These are phyloP conservation scores for Boletus reticuloceps DNA, from an alignment of 768 basidiomycete species.

Conservation along the genomic window DNA sequence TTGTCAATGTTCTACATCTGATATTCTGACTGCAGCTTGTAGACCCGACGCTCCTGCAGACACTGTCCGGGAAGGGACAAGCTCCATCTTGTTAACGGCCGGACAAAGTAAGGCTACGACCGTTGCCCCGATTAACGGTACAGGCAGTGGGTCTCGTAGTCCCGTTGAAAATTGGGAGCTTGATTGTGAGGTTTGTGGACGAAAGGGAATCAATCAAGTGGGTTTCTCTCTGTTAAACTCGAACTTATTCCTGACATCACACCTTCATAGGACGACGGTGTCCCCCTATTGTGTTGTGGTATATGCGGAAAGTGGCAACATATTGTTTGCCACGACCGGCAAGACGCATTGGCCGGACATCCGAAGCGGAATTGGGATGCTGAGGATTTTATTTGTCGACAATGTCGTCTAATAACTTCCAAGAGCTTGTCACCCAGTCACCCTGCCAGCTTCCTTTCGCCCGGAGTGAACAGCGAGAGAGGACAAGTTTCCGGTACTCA, in stretches of 20 bases:
- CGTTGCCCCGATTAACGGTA: constrained; percentile 20
- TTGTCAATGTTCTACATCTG: not conserved
- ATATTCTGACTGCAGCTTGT: constrained; percentile 13
- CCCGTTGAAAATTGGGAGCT: constrained; percentile 78
- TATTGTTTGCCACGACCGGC: constrained; percentile 76
- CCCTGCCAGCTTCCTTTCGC: constrained; percentile 4
- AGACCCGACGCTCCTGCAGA: constrained; percentile 12
- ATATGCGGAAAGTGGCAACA: constrained; percentile 88
- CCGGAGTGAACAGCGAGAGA: constrained; percentile 4
- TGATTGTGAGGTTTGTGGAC: constrained; percentile 83
- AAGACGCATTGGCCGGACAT: constrained; percentile 61
- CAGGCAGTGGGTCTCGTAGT: constrained; percentile 48
- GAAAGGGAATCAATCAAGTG: constrained; percentile 71
- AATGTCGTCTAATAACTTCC: constrained; percentile 40
- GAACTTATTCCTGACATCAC: constrained; percentile 6
- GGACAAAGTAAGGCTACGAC: constrained; percentile 8
- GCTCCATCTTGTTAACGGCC: not conserved
- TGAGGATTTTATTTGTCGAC: constrained; percentile 78
- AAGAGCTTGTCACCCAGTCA: constrained; percentile 8
- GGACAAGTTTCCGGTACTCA: constrained; percentile 12
- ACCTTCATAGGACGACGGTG: constrained; percentile 65
- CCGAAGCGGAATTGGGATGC: constrained; percentile 77
- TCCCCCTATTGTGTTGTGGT: constrained; percentile 80
- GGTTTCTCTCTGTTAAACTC: constrained; percentile 22
- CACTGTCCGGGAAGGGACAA: not conserved